phyloP scores from a whole-genome alignment of 148 eudicot genomes.

The Heliosperma pusillum region DNA sequence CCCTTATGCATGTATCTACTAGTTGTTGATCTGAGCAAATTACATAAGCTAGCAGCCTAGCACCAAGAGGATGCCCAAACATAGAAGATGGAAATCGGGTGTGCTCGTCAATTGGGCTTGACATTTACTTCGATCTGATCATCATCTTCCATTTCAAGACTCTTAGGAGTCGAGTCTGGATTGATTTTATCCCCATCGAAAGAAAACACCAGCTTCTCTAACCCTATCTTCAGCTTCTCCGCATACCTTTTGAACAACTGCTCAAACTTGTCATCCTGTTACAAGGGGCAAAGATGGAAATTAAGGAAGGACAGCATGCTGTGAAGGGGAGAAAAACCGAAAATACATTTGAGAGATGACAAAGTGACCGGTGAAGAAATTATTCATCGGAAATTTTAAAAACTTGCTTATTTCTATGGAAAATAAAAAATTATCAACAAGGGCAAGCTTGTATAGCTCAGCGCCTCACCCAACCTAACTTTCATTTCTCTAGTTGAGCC shows the following conservation, averaged over 20 bases:
- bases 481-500: not conserved
- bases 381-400: too few species aligned
- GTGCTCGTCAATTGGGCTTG: conserved; percentile 49
- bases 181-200: conserved; percentile 84
- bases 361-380: not conserved
- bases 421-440: too few species aligned
- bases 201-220: conserved; percentile 48
- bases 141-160: conserved; percentile 83
- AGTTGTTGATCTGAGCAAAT: not conserved
- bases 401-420: too few species aligned
- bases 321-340: too few species aligned
- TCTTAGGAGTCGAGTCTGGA: conserved; percentile 58
- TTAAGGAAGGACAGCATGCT: not conserved
- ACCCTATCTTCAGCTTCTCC: conserved; percentile 47
- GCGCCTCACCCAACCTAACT: not conserved
- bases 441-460: not conserved
- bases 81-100: not conserved
- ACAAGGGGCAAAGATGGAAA: not conserved
- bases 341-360: too few species aligned
- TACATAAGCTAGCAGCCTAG: not conserved
- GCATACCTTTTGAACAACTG: conserved; percentile 70
- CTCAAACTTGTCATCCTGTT: conserved; percentile 83
- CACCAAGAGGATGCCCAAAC: conserved; percentile 11
- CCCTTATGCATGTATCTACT: not conserved
- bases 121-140: conserved; percentile 82